Evolutionary conservation across 306 rosid genomes (phyloP).

Genomic region (Quercus ilex): DNA sequence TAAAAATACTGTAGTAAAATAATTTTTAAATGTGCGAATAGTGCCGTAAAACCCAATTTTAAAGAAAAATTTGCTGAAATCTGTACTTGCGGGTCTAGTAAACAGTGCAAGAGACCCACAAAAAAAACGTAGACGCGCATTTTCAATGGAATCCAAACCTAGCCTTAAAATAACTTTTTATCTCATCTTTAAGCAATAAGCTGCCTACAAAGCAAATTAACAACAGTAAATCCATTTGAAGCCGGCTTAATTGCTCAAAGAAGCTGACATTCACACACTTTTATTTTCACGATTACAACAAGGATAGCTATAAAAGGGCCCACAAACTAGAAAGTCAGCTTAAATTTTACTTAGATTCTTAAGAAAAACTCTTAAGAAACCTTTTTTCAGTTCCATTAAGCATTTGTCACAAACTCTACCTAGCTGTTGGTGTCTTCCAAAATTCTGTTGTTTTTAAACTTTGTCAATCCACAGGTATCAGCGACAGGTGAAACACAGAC

Average conservation of each 20-base stretch:
- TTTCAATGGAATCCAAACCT: no score
- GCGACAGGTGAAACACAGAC: neutral
- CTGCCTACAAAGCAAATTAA: no score
- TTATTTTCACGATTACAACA: neutral
- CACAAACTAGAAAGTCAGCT: conserved; percentile 2
- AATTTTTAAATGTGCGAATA: no score
- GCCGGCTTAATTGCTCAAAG: neutral
- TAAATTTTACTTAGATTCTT: neutral
- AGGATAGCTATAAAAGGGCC: neutral
- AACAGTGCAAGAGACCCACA: no score
- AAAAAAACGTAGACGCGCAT: no score
- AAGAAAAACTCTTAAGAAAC: neutral
- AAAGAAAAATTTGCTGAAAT: no score
- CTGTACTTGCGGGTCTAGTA: no score
- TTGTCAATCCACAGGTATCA: neutral
- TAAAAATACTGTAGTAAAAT: no score
- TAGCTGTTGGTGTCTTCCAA: neutral
- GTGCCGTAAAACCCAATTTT: no score
- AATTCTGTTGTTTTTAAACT: conserved; percentile 5
- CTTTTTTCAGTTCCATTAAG: neutral
- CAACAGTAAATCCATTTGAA: neutral
- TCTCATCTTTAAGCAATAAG: no score
- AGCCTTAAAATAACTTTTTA: no score
- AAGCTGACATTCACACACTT: conserved; percentile 5
- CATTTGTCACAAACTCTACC: neutral